phyloP scores from a whole-genome alignment of 1,284 basidiomycete genomes.

The Boletellus deceptivus region DNA sequence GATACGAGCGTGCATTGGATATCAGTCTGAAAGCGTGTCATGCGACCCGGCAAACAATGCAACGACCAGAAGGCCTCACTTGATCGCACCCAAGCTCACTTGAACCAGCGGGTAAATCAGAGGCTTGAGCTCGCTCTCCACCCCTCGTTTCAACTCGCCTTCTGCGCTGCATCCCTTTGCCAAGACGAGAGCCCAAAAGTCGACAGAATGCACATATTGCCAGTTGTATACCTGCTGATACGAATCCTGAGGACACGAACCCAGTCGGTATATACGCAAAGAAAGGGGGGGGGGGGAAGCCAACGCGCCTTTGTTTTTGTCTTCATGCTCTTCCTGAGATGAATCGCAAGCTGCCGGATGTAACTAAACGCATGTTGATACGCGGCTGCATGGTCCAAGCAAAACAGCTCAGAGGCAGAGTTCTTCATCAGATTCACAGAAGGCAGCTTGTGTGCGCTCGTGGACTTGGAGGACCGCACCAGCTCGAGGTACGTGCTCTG shows the following conservation, averaged over 20 bases:
- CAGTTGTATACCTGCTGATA: conserved; percentile 96
- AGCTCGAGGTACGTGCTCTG: conserved; percentile 86
- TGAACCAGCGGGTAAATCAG: conserved; percentile 96
- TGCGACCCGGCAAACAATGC: background rate
- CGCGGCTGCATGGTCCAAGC: conserved; percentile 67
- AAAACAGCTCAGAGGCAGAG: conserved; percentile 90
- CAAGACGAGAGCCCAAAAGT: conserved; percentile 96
- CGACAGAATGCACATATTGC: conserved; percentile 95
- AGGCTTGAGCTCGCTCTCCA: conserved; percentile 79
- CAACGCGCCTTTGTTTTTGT: conserved; percentile 71
- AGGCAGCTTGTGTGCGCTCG: conserved; percentile 86
- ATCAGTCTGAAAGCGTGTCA: conserved; percentile 60
- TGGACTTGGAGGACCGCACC: conserved; percentile 80
- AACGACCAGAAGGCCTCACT: conserved; percentile 49
- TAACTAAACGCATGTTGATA: conserved; percentile 98
- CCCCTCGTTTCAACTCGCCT: conserved; percentile 48
- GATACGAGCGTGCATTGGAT: conserved; percentile 77
- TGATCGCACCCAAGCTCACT: conserved; percentile 88
- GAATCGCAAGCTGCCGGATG: conserved; percentile 94
- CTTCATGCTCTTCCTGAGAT: conserved; percentile 90
- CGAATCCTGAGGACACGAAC: conserved; percentile 58
- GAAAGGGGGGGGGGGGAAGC: conserved; percentile 15
- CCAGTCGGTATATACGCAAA: conserved; percentile 17
- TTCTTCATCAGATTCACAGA: conserved; percentile 98
- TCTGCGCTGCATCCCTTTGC: conserved; percentile 72